These are phyloP conservation scores for Aspergillus steynii DNA, from an alignment of 495 filamentous ascomycete species.

Conservation along the genomic window DNA sequence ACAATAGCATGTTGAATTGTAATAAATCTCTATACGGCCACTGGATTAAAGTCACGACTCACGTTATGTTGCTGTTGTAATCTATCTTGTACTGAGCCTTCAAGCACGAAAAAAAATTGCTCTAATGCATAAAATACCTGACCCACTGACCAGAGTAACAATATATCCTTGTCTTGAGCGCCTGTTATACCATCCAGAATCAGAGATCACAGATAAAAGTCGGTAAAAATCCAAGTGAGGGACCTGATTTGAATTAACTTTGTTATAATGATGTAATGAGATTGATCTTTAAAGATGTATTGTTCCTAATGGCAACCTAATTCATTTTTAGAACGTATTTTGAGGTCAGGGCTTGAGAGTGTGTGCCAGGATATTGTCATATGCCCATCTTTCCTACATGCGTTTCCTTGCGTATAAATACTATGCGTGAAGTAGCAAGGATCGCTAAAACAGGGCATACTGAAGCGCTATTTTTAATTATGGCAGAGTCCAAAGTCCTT, in stretches of 20 bases:
- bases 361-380: too few species aligned
- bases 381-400: neutral
- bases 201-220: neutral
- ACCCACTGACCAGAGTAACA: neutral
- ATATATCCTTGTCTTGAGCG: neutral
- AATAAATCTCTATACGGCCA: too few species aligned
- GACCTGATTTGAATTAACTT: neutral
- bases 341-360: neutral
- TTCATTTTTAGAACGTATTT: neutral
- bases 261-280: neutral
- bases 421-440: neutral
- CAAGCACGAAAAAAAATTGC: too few species aligned
- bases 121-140: neutral
- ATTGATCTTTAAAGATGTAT: neutral
- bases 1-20: too few species aligned
- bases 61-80: too few species aligned
- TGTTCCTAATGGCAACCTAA: too few species aligned
- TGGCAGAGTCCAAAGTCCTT: neutral
- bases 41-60: too few species aligned
- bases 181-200: neutral
- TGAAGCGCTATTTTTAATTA: neutral
- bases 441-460: neutral
- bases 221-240: neutral
- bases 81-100: too few species aligned
- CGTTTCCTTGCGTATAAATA: neutral